Conservation (phyloP, 495 filamentous ascomycete genomes). For the Tuber magnatum region DNA sequence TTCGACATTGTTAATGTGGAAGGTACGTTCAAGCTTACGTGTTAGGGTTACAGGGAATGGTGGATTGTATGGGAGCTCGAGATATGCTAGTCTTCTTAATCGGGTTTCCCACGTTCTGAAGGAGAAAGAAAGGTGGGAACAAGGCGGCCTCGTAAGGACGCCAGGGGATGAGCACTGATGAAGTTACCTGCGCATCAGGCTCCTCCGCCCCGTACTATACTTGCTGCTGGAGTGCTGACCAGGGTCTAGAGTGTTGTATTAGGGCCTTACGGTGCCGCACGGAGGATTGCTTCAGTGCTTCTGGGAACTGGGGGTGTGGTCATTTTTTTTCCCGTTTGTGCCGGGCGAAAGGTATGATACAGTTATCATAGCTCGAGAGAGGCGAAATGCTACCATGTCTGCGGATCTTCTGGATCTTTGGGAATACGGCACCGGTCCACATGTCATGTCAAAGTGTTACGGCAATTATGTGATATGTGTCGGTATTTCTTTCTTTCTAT, state of each 20-base stretch:
- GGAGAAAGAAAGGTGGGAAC: background rate
- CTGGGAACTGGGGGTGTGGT: background rate
- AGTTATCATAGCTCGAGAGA: background rate
- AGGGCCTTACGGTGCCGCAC: no score
- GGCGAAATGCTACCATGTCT: background rate
- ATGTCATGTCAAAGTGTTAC: background rate
- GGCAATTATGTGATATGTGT: background rate
- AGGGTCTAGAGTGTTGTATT: background rate
- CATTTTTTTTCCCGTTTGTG: background rate
- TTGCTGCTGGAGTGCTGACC: background rate
- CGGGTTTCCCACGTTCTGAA: background rate
- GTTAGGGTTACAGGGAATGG: background rate
- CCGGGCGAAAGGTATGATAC: background rate
- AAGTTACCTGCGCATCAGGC: background rate
- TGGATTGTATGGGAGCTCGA: background rate
- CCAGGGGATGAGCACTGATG: constrained; percentile 4
- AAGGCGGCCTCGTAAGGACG: constrained; percentile 15
- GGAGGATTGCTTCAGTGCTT: background rate
- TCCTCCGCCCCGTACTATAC: background rate
- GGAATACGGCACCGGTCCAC: background rate
- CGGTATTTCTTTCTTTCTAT: background rate
- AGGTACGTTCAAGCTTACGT: background rate
- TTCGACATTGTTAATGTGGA: background rate
- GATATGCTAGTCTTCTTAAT: background rate
- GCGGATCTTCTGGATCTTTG: background rate